Evolutionary conservation across 1,284 basidiomycete species (phyloP), one percentile per base, ranked within the genome.

Genomic region (Marasmius sp.): DNA sequence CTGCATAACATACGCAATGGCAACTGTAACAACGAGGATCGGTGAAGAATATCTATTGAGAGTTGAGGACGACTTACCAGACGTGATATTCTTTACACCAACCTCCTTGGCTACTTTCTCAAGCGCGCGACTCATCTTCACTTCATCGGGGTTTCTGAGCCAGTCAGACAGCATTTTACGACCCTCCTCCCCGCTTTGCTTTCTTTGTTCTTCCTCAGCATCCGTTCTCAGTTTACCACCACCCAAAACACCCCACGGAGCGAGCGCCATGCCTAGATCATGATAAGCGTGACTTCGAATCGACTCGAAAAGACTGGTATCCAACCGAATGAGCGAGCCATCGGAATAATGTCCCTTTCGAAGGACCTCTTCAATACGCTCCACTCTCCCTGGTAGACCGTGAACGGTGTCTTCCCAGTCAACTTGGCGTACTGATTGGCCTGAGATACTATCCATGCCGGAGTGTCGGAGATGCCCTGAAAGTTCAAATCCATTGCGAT

Each of bases 331-430:
- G 71, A 66, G 11, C 79, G 75, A 4, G 77, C 78, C 84, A 85
- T 85, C 0, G 83, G 82, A 48, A 85, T 78, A 61, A 85, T 84
- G 6, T 84, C 83, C 10, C 82, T 73, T 71, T 85, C 84, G 60
- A 85, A 80, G 37, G 79, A 77, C 38, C 83, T 76, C 36, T 77
- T 69, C 70, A 81, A 73, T 43, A 84, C 72, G 57, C 78, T 82
- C 81, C 82, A 85, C 9, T 64, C 62, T n/a, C 83, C 83, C 72
- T 85, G 82, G 64, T 85, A 85, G 45, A 85, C 73, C 20, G 72
- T 70, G 68, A 85, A 86, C 7, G 79, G 82, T 3, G 80, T 80
- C 65, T 81, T 69, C 0, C 75, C 81, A 59, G 82, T 74, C 20
- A 78, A 75, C 0, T 75, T 69, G 0, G 79, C 79, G 60, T 79